Conservation (phyloP, 192 early-diverging fungal genomes). For the Coemansia sp. region DNA sequence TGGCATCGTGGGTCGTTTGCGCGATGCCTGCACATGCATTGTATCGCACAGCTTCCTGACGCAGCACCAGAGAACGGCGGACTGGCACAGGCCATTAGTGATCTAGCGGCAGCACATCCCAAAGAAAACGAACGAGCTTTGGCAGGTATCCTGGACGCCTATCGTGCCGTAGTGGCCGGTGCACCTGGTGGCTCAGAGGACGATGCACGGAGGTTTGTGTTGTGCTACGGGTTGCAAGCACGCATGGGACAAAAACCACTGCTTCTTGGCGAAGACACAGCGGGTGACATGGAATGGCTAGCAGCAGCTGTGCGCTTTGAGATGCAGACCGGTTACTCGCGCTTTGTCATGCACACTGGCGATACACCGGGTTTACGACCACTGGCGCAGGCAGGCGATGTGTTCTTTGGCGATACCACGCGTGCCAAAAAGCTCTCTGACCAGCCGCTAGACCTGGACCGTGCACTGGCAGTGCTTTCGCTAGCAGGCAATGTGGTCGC, state of each 20-base stretch:
- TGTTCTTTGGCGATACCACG: conserved; percentile 23
- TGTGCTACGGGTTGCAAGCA: conserved; percentile 33
- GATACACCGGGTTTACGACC: conserved; percentile 6
- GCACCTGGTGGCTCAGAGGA: not conserved
- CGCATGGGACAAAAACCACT: conserved; percentile 1
- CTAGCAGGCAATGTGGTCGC: conserved; percentile 11
- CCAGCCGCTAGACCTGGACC: conserved; percentile 24
- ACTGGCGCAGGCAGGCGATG: conserved; percentile 21
- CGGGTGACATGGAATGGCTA: conserved; percentile 19
- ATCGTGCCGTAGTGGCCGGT: conserved; percentile 10
- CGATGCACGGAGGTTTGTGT: conserved; percentile 31
- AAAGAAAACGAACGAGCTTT: conserved; percentile 13
- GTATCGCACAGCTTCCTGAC: conserved; percentile 13
- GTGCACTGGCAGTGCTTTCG: conserved; percentile 23
- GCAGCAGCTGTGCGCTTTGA: conserved; percentile 27
- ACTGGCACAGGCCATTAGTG: conserved; percentile 21
- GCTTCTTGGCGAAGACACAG: not conserved
- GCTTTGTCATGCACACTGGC: conserved; percentile 16
- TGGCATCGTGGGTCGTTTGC: conserved; percentile 16
- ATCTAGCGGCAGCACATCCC: conserved; percentile 13
- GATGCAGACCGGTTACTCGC: conserved; percentile 39
- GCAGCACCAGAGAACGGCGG: conserved; percentile 9
- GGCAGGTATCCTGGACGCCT: conserved; percentile 12
- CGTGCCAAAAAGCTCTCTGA: conserved; percentile 20
- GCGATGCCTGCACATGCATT: conserved; percentile 29